These are phyloP conservation scores for Suhomyces yuchorum DNA, from an alignment of 1,139 yeast species.

Conservation along the genomic window DNA sequence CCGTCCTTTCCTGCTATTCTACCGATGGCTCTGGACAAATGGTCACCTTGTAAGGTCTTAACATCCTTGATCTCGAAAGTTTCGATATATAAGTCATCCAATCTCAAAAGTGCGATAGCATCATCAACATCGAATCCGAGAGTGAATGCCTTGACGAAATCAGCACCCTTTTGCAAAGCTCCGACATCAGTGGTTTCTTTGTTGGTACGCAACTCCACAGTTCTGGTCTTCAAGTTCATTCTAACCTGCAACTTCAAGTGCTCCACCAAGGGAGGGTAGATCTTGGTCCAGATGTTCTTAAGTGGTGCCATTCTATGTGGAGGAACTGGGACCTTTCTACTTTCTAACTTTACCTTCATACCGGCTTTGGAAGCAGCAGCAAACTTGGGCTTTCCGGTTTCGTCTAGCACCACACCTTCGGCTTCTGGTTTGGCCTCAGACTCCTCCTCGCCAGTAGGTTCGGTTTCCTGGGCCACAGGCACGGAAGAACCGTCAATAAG, in stretches of 20 bases:
- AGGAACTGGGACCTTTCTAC: conserved; percentile 89
- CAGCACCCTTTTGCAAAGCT: conserved; percentile 97
- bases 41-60: conserved; percentile 93
- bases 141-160: conserved; percentile 90
- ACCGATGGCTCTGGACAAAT: conserved; percentile 96
- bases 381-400: conserved; percentile 87
- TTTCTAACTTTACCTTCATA: conserved; percentile 76
- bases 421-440: conserved; percentile 29
- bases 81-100: conserved; percentile 94
- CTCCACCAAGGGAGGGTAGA: conserved; percentile 93
- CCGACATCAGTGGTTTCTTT: conserved; percentile 85
- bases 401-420: conserved; percentile 71
- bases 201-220: conserved; percentile 83
- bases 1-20: conserved; percentile 99
- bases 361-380: conserved; percentile 68
- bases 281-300: conserved; percentile 86
- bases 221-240: conserved; percentile 84
- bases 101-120: conserved; percentile 88
- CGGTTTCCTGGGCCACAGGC: conserved; percentile 27
- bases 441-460: conserved; percentile 20
- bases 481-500: conserved; percentile 63
- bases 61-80: conserved; percentile 97
- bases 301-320: conserved; percentile 96
- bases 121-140: conserved; percentile 96
- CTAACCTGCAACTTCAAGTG: conserved; percentile 92